Base-by-base conservation (phyloP, 805 yeast species). In the Cyberlindnera saturnus region DNA sequence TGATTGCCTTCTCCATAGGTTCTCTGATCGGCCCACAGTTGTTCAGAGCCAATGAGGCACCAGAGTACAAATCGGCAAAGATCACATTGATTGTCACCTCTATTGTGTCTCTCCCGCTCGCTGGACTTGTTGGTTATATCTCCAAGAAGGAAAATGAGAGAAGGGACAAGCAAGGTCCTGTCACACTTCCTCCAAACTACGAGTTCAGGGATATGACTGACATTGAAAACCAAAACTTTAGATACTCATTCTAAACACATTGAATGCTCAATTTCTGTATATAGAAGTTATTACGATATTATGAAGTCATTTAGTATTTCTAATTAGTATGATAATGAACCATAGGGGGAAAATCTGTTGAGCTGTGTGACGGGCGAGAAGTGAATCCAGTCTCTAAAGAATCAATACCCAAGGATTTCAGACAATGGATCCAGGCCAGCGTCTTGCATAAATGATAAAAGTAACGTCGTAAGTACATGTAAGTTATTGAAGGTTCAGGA, bases 21-120 rank as follows among this genome's bases (percentile, higher is more conserved):
- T 73, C 81, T 51, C 62, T 83, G 46, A 66, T 79, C 39, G 86
- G 85, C 0, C 86, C 88, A 3, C 84, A 80, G 52, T 62, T 79
- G 52, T 80, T 81, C 61, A 71, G 75, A 48, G 67, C 66, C 0
- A 50, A 65, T 15, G 69, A 75, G 43, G 70, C 74, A 11, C 85
- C 85, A 28, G 60, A 65, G 14, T 81, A 78, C 50, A 65, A 60
- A 14, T 73, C 81, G 9, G 87, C 86, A 8, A 79, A 79, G 52
- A 70, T 77, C 29, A 73, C 79, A 0, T 62, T 79, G 37, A 58
- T 81, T 42, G 76, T 71, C 1, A 70, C 81, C 3, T 74, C 75
- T 39, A 63, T 70, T 34, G 71, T 69, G 1, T 69, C 71, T 48
- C 60, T 69, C 32, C 79, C 76, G 28, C 48, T 69, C 39, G 68